Conservation (phyloP, 1,284 basidiomycete genomes). For the Trametes sp. region DNA sequence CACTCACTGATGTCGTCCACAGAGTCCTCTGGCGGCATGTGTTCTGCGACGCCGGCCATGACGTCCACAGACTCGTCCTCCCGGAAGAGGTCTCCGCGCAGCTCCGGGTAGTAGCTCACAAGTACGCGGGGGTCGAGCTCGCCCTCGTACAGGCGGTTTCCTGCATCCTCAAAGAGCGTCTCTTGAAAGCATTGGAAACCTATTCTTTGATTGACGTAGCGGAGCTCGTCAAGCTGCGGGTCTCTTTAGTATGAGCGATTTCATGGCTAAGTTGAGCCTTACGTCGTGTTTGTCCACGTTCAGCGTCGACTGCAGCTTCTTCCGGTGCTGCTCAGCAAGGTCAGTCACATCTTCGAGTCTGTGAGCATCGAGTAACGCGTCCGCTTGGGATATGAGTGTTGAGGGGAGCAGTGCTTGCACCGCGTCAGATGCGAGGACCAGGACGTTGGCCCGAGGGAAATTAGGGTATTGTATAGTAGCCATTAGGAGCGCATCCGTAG, state of each 20-base stretch:
- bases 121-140: constrained; percentile 79
- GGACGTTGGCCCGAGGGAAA: constrained; percentile 66
- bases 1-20: constrained; percentile 82
- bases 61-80: constrained; percentile 58
- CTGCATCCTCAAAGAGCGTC: constrained; percentile 81
- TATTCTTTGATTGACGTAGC: constrained; percentile 80
- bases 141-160: constrained; percentile 74
- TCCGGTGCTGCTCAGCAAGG: constrained; percentile 66
- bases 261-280: constrained; percentile 11
- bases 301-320: constrained; percentile 59
- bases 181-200: constrained; percentile 77
- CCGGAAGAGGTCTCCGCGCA: constrained; percentile 65
- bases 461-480: constrained; percentile 36
- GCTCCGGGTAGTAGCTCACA: constrained; percentile 77
- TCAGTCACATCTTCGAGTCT: constrained; percentile 69
- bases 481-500: constrained; percentile 30
- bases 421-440: constrained; percentile 68
- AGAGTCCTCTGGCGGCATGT: constrained; percentile 67
- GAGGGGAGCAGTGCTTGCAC: constrained; percentile 75
- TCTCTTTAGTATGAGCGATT: not conserved
- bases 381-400: constrained; percentile 76
- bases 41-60: constrained; percentile 71
- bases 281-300: constrained; percentile 62
- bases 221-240: constrained; percentile 65
- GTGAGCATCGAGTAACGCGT: constrained; percentile 71